Percentiles rank a stretch among this genome's conserved stretches.
Evolutionary conservation across 495 filamentous ascomycete genomes (phyloP).

Genomic region (Neurospora discreta): DNA sequence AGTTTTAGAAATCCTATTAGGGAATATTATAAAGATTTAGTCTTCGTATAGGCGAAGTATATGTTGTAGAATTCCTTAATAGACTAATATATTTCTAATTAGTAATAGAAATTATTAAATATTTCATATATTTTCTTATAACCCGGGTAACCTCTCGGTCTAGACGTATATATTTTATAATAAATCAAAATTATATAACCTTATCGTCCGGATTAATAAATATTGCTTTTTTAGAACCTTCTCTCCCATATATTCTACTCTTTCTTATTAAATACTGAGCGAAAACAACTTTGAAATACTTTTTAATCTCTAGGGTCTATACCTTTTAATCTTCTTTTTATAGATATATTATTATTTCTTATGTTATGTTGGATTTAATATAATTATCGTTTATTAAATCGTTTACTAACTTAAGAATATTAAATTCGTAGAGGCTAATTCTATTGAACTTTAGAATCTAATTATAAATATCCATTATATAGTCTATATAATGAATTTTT

Average conservation of each 20-base stretch:
- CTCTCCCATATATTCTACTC: neutral
- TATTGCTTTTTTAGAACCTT: neutral
- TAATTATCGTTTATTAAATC: neutral
- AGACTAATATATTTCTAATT: neutral
- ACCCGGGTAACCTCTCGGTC: fast-evolving
- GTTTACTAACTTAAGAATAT: neutral
- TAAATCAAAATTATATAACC: neutral
- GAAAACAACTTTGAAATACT: neutral
- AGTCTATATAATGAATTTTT: neutral
- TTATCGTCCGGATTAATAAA: neutral
- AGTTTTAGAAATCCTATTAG: fast-evolving
- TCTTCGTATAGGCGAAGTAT: neutral
- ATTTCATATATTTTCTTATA: neutral
- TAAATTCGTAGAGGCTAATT: neutral
- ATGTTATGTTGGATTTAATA: neutral
- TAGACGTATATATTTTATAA: neutral
- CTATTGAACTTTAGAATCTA: no score
- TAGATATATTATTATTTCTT: neutral
- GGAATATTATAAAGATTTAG: neutral
- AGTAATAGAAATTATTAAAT: neutral
- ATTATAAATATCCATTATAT: no score
- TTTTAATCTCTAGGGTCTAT: neutral
- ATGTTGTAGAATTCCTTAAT: neutral
- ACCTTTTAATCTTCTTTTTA: fast-evolving
- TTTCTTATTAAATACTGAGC: neutral